Conservation (phyloP, 257 asterid species). For the Schizonepeta tenuifolia region DNA sequence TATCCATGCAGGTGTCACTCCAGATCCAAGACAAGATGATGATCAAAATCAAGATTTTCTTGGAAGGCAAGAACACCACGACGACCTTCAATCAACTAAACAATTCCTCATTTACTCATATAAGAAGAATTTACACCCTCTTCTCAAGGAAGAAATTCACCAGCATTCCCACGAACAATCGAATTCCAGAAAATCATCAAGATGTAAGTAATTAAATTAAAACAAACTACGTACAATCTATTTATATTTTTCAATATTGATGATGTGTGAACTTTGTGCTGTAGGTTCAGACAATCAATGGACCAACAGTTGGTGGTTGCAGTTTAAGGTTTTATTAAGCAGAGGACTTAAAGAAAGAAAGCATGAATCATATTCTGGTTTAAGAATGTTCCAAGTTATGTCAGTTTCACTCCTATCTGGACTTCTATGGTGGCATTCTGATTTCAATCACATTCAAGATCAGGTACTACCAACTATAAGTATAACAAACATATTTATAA, state of each 20-base stretch:
- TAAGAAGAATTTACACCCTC: slow-evolving; percentile 57
- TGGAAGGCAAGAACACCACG: slow-evolving; percentile 52
- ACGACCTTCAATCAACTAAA: slow-evolving; percentile 56
- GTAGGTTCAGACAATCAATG: slow-evolving; percentile 66
- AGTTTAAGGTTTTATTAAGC: slow-evolving; percentile 71
- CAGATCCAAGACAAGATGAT: slow-evolving; percentile 75
- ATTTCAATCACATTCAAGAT: slow-evolving; percentile 76
- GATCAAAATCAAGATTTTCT: slow-evolving; percentile 52
- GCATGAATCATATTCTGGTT: slow-evolving; percentile 72
- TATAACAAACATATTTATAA: neutral
- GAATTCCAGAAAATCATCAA: slow-evolving; percentile 36
- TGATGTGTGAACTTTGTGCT: neutral
- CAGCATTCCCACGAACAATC: slow-evolving; percentile 27
- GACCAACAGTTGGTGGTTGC: slow-evolving; percentile 88
- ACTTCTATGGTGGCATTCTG: slow-evolving; percentile 93
- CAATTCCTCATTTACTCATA: slow-evolving; percentile 64
- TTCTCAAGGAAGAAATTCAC: slow-evolving; percentile 58
- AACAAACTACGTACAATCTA: neutral
- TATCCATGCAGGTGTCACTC: slow-evolving; percentile 60
- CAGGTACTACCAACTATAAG: slow-evolving; percentile 50
- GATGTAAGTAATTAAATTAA: slow-evolving; percentile 40
- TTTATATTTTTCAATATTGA: no score
- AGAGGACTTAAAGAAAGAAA: slow-evolving; percentile 81
- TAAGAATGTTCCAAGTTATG: slow-evolving; percentile 76
- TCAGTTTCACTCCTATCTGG: slow-evolving; percentile 80